Evolutionary conservation across 805 yeast species (phyloP), one percentile per base, ranked within the genome.

Genomic region (Vanderwaltozyma polyspora): DNA sequence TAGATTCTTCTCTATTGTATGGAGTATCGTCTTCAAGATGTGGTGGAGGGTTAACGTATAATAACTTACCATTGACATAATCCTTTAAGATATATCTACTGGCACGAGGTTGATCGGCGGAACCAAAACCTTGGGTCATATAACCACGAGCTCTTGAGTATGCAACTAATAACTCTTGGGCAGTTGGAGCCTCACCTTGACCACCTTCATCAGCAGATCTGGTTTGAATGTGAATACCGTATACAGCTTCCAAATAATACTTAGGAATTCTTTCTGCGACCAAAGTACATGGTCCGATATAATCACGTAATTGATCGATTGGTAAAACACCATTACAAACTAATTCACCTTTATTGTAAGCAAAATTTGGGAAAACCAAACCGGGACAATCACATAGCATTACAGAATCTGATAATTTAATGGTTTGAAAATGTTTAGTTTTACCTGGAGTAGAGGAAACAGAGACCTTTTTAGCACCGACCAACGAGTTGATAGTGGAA

Each of bases 291-390:
- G 99, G 97, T 3, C 94, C 93, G 8, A 89, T 77, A 55, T 74
- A 76, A 52, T 91, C 99, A 53, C 97, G 73, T 41, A 91, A 68
- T 61, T 91, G 98, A 62, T 91, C 98, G 48, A 91, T 91, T 15
- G 99, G 99, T 37, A 91, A 68, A n/a, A 91, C 95, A 70, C 99
- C 99, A 52, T 86, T 84, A 64, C 96, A 86, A 1, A 91, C 98
- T 51, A 91, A 70, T 50, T 91, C 99, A 48, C 94, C 97, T 52
- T 86, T 87, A 17, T 95, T 83, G 55, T 82, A 83, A 6, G 97
- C 97, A 56, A 91, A 91, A 52, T 89, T 91, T 17, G 99, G 98
- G 67, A 91, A 91, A 13, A 91, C 99, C 41, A 91, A 68, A 71
- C 99, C 99, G 2, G 99, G 99, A 67, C 99, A 91, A 68, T 91